phyloP scores from a whole-genome alignment of 1,284 basidiomycete genomes.

The Papiliotrema terrestris region DNA sequence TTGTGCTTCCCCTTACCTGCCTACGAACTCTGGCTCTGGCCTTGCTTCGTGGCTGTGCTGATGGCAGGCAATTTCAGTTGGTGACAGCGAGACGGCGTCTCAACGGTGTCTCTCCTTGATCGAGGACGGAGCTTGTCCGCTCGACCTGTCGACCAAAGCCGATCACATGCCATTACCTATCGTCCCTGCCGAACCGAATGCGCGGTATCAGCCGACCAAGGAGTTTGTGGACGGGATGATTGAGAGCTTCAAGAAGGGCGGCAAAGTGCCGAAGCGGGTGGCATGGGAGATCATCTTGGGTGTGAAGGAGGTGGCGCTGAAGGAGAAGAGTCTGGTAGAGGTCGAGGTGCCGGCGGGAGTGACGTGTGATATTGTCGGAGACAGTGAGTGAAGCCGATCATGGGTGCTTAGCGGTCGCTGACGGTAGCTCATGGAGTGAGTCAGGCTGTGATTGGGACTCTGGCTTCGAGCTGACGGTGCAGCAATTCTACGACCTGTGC shows the following conservation, averaged over 20 bases:
- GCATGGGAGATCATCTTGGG: slow-evolving; percentile 96
- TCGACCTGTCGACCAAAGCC: slow-evolving; percentile 54
- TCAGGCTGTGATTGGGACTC: slow-evolving; percentile 3
- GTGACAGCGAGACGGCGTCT: slow-evolving; percentile 75
- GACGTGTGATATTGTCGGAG: slow-evolving; percentile 86
- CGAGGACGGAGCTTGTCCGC: slow-evolving; percentile 59
- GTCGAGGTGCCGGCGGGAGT: slow-evolving; percentile 72
- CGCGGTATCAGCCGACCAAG: slow-evolving; percentile 62
- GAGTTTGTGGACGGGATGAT: slow-evolving; percentile 86
- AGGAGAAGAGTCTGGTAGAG: slow-evolving; percentile 79
- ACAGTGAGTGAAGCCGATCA: slow-evolving; percentile 52
- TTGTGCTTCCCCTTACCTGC: slow-evolving; percentile 4
- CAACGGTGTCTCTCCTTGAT: slow-evolving; percentile 73
- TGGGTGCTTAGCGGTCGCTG: neutral
- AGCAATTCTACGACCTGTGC: slow-evolving; percentile 94
- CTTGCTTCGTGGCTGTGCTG: neutral
- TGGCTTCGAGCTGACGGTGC: slow-evolving; percentile 3
- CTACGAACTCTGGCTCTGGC: neutral
- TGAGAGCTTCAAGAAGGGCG: slow-evolving; percentile 84
- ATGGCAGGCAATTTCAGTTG: slow-evolving; percentile 75
- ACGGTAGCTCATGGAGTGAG: slow-evolving; percentile 17
- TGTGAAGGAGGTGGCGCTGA: slow-evolving; percentile 68
- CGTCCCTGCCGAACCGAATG: slow-evolving; percentile 53
- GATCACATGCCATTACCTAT: slow-evolving; percentile 59
- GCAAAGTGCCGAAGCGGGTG: slow-evolving; percentile 72